phyloP scores from a whole-genome alignment of 768 basidiomycete genomes.

The Mycena filopes region DNA sequence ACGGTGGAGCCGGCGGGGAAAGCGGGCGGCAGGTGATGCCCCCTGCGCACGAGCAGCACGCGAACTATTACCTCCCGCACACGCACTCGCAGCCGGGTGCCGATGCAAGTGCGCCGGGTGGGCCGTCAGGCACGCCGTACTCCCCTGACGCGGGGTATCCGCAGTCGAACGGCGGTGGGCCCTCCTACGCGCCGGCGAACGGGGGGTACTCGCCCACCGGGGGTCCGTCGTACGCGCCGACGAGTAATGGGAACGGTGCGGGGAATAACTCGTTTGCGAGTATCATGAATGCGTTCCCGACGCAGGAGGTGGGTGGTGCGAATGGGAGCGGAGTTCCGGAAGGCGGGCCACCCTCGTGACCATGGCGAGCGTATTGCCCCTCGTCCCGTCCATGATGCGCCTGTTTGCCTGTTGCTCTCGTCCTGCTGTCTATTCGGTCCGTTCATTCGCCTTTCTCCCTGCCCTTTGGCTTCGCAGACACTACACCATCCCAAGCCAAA shows the following conservation, averaged over 20 bases:
- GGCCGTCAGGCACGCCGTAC: too few relatives aligned
- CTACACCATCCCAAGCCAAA: too few relatives aligned
- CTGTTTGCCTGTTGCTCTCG: too few relatives aligned
- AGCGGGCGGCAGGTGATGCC: constrained; percentile 12
- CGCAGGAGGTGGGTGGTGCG: constrained; percentile 12
- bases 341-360: background rate
- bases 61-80: constrained; percentile 25
- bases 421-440: too few relatives aligned
- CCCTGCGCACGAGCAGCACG: background rate
- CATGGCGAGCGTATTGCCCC: background rate
- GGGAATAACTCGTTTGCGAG: constrained; percentile 59
- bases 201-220: background rate
- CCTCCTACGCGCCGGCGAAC: background rate
- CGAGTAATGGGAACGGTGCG: background rate
- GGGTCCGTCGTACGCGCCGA: constrained; percentile 1
- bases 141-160: too few relatives aligned
- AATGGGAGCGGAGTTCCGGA: background rate
- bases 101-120: background rate
- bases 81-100: constrained; percentile 9
- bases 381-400: background rate
- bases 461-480: too few relatives aligned
- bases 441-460: too few relatives aligned
- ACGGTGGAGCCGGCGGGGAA: too few relatives aligned
- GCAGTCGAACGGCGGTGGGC: background rate
- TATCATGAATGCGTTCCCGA: constrained; percentile 71